Conservation (phyloP, 208 protist species). For the Acanthamoeba healyi region DNA sequence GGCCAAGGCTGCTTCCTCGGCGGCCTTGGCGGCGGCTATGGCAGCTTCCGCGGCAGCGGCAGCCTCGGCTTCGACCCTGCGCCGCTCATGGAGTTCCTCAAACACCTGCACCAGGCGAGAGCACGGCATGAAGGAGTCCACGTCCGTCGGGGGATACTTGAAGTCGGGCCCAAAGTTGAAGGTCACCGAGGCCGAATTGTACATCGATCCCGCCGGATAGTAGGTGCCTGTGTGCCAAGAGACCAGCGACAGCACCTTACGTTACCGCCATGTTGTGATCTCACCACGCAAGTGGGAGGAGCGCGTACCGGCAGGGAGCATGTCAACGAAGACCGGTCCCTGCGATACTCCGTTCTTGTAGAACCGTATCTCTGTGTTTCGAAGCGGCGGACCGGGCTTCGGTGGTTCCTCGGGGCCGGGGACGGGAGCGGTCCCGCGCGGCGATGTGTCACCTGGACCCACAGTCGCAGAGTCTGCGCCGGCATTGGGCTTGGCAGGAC, state of each 20-base stretch:
- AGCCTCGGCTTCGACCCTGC: conserved; percentile 1
- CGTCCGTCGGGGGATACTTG: conserved; percentile 74
- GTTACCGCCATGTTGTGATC: no score
- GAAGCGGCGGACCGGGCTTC: neutral
- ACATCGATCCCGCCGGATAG: conserved; percentile 80
- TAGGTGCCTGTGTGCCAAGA: conserved; percentile 69
- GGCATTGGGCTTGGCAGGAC: neutral
- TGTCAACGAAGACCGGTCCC: conserved; percentile 74
- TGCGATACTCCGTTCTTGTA: conserved; percentile 80
- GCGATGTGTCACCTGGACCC: conserved; percentile 33
- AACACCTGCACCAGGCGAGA: neutral
- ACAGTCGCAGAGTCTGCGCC: neutral
- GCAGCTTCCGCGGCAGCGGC: neutral
- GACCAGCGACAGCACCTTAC: no score
- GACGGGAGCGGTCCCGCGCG: neutral
- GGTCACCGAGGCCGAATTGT: conserved; percentile 77
- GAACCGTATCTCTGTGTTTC: conserved; percentile 72
- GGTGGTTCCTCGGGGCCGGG: neutral
- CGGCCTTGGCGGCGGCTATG: neutral
- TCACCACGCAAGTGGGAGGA: neutral
- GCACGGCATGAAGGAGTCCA: conserved; percentile 15
- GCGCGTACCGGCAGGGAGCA: conserved; percentile 26
- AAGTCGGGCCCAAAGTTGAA: conserved; percentile 86
- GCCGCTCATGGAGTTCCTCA: neutral
- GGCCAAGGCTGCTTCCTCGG: neutral